A percentile compares a stretch with the other conserved stretches of the same genome.
Evolutionary conservation across 495 filamentous ascomycete species (phyloP).

Genomic region (Penicillium angulare): DNA sequence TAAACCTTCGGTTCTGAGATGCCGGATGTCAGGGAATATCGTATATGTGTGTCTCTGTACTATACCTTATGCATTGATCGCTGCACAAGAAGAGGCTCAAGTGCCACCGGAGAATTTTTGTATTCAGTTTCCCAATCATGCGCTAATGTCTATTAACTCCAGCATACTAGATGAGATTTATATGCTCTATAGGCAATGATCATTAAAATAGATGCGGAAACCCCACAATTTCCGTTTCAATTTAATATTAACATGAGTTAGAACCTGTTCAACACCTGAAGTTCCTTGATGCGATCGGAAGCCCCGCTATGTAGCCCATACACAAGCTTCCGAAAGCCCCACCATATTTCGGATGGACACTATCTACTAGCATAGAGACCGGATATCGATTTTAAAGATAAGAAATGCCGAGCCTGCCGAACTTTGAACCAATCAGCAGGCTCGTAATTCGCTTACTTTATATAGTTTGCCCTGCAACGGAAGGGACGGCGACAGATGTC

Average conservation of each 20-base stretch:
- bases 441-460: not conserved
- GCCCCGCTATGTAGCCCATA: slow-evolving; percentile 4
- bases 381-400: not conserved
- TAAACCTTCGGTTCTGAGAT: too few relatives aligned
- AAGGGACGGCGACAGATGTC: not conserved
- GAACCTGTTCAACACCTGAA: too few relatives aligned
- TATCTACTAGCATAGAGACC: not conserved
- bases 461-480: not conserved
- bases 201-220: not conserved
- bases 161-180: not conserved
- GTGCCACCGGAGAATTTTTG: not conserved
- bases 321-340: slow-evolving; percentile 23
- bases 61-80: not conserved
- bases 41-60: too few relatives aligned
- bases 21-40: too few relatives aligned
- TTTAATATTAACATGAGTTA: not conserved
- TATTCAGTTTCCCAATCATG: too few relatives aligned
- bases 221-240: not conserved
- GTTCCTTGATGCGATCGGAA: slow-evolving; percentile 7
- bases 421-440: not conserved
- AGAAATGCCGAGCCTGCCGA: slow-evolving; percentile 2
- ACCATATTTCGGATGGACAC: slow-evolving; percentile 12
- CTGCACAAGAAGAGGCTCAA: not conserved
- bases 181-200: not conserved
- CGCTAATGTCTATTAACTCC: too few relatives aligned